Evolutionary conservation across 495 filamentous ascomycete species (phyloP), one percentile per base, ranked within the genome.

Genomic region (Venustampulla echinocandica): DNA sequence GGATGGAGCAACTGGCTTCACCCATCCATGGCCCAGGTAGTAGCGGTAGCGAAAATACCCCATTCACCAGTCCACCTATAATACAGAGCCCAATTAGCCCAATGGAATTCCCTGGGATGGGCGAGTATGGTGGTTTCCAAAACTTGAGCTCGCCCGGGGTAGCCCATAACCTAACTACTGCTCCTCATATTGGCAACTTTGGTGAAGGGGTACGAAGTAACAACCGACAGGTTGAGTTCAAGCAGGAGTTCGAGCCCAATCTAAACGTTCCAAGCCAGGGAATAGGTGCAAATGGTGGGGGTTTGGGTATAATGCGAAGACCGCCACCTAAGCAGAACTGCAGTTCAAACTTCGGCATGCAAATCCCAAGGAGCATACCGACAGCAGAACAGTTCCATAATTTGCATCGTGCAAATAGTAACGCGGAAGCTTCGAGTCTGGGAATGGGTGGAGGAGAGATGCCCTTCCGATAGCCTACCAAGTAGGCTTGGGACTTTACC

Each of bases 351-450:
- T 51, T 42, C 32, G 47, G 46, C 4, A 27, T 52, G 14, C 47
- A 47, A 23, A 53, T 59, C 10, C 57, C 57, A n/a, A 40, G 57
- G 28, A 59, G 57, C 47, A 44, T 59, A 9, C 57, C 57, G 0
- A n/a, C n/a, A n/a, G n/a, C n/a, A n/a, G 57, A 49, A 17, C 39
- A 48, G 13, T 56, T 40, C 23, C 30, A 49, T 22, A 45, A 54
- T 10, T 17, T 48, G 22, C 32, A 44, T 23, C 32, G 45, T 13
- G n/a, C 24, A 34, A 41, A 30, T 28, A 49, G 38, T 35, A 21
- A 22, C 28, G 33, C 17, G 11, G 45, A 38, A 15, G 50, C 28
- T 4, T 11, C 27, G n/a, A 40, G 43, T n/a, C 21, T 33, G 35
- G 46, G 36, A 14, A 37, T 42, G 41, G 34, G 35, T 30, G 27